Conservation (phyloP, 176 grass and related monocot species). For the Poa pratensis region DNA sequence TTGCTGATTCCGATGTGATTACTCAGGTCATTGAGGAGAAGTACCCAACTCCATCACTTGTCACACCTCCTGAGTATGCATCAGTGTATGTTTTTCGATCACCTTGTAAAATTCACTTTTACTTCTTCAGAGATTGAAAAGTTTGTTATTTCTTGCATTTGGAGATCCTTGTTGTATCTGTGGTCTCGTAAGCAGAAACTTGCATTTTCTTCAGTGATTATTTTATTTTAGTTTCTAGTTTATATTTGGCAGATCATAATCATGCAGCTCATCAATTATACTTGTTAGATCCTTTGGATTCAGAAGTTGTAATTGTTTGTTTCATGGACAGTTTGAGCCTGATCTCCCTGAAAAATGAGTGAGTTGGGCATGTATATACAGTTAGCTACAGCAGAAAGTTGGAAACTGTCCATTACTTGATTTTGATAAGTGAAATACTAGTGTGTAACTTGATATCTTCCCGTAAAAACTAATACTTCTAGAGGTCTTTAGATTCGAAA, state of each 20-base stretch:
- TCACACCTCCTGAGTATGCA: slow-evolving; percentile 67
- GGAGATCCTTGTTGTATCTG: neutral
- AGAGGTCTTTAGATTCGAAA: neutral
- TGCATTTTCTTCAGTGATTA: neutral
- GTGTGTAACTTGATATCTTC: neutral
- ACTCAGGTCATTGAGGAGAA: slow-evolving; percentile 82
- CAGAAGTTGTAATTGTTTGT: neutral
- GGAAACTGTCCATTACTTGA: too few species aligned
- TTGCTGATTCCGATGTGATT: slow-evolving; percentile 88
- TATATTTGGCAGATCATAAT: neutral
- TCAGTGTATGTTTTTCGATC: slow-evolving; percentile 55
- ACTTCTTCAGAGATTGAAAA: neutral
- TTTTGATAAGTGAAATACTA: neutral
- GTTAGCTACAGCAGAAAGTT: neutral
- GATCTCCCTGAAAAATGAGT: neutral
- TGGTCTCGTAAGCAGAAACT: neutral
- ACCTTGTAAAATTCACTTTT: neutral
- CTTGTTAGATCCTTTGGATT: neutral
- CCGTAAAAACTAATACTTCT: neutral
- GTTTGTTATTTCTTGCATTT: neutral
- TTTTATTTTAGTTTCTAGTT: neutral
- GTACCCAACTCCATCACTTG: slow-evolving; percentile 70
- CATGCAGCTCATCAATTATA: neutral
- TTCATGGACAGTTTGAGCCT: neutral
- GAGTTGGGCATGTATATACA: neutral